phyloP scores from a whole-genome alignment of 805 yeast species.

The Candida corydali region DNA sequence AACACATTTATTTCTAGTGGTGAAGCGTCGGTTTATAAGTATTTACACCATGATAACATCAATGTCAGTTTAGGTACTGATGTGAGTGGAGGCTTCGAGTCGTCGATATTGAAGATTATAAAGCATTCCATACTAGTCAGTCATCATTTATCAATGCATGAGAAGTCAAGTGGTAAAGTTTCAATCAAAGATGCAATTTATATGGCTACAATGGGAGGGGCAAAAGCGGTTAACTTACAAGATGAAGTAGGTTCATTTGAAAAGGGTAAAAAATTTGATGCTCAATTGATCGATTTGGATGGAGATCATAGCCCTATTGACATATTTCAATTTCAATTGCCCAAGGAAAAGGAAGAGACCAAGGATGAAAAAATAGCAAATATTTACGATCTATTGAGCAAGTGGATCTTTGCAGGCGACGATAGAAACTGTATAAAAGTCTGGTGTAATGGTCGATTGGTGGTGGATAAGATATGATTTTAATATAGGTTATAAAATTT shows the following conservation, averaged over 20 bases:
- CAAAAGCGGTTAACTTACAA: conserved; percentile 61
- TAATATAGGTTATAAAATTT: too few relatives aligned
- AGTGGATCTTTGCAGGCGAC: conserved; percentile 93
- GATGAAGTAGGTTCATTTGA: conserved; percentile 64
- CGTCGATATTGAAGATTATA: conserved; percentile 33
- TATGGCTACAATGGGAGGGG: conserved; percentile 89
- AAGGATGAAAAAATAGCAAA: conserved; percentile 25
- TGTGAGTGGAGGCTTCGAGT: conserved; percentile 40
- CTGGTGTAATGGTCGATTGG: conserved; percentile 76
- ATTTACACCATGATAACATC: conserved; percentile 58
- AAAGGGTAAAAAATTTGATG: conserved; percentile 79
- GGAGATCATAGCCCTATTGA: conserved; percentile 60
- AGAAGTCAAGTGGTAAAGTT: conserved; percentile 45
- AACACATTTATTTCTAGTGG: conserved; percentile 88
- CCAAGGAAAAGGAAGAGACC: conserved; percentile 11
- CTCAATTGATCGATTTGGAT: conserved; percentile 67
- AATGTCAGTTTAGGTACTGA: conserved; percentile 67
- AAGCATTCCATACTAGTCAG: conserved; percentile 34
- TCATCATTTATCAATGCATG: conserved; percentile 34
- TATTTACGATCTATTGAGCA: conserved; percentile 69
- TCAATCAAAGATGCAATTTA: conserved; percentile 68
- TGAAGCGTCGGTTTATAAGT: conserved; percentile 69
- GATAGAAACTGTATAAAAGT: conserved; percentile 81
- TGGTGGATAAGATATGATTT: conserved; percentile 49
- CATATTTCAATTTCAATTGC: conserved; percentile 70